Evolutionary conservation across 192 early-diverging fungal genomes (phyloP).

Genomic region (Coemansia sp.): DNA sequence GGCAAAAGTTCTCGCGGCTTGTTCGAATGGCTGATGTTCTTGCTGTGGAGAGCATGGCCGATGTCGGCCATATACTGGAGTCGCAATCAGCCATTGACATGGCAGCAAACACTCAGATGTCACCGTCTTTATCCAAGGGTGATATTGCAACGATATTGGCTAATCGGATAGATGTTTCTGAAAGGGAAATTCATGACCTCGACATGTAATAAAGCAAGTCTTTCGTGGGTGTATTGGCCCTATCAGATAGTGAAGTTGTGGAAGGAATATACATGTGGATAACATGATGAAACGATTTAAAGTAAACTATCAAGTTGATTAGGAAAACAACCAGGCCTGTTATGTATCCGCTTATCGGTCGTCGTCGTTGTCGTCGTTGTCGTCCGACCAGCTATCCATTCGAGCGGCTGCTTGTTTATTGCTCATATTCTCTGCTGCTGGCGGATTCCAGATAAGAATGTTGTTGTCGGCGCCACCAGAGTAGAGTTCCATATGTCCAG

Average conservation of each 20-base stretch:
- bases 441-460: constrained; percentile 59
- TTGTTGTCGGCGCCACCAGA: constrained; percentile 61
- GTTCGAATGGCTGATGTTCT: constrained; percentile 82
- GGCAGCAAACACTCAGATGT: not conserved
- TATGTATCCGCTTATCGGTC: too few relatives aligned
- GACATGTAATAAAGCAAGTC: not conserved
- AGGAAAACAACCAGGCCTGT: too few relatives aligned
- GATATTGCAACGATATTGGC: constrained; percentile 30
- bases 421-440: constrained; percentile 31
- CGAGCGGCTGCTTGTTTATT: constrained; percentile 22
- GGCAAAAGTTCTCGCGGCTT: constrained; percentile 80
- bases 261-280: too few relatives aligned
- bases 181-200: constrained; percentile 3
- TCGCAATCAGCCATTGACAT: constrained; percentile 17
- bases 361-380: not conserved
- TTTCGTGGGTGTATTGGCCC: not conserved
- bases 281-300: too few relatives aligned
- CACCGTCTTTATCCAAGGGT: constrained; percentile 8
- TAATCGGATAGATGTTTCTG: constrained; percentile 44
- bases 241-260: too few relatives aligned
- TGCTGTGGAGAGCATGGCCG: constrained; percentile 69
- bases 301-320: too few relatives aligned
- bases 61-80: constrained; percentile 12
- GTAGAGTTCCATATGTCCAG: constrained; percentile 61
- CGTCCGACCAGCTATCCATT: constrained; percentile 39